Conservation (phyloP, 1,139 yeast genomes). For the Hemisphaericaspora lyxosophila region DNA sequence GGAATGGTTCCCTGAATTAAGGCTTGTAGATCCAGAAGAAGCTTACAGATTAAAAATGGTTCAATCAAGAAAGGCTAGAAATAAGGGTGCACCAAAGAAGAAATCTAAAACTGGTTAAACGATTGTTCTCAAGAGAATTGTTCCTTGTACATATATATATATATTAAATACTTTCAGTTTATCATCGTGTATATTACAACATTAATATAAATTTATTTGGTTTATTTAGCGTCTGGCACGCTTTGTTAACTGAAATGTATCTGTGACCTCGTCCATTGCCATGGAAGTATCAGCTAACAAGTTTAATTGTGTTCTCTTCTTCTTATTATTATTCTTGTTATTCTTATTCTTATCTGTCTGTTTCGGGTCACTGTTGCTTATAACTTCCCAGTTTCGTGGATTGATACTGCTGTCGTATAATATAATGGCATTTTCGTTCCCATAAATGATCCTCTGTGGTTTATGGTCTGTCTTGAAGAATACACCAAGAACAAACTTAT, state of each 20-base stretch:
- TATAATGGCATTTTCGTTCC: background rate
- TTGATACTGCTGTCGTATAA: background rate
- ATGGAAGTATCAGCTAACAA: conserved; percentile 8
- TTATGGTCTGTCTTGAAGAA: conserved; percentile 3
- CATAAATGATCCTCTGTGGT: conserved; percentile 1
- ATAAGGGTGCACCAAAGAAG: conserved; percentile 91
- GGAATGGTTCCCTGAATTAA: conserved; percentile 55
- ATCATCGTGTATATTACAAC: conserved; percentile 4
- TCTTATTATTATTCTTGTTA: too few species aligned
- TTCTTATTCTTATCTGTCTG: too few species aligned
- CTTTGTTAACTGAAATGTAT: conserved; percentile 27
- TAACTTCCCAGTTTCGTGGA: conserved; percentile 2
- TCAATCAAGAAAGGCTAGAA: conserved; percentile 75
- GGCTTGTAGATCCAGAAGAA: conserved; percentile 72
- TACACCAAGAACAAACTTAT: background rate
- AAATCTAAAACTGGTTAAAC: too few species aligned
- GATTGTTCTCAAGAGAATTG: too few species aligned
- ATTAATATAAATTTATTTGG: conserved; percentile 1
- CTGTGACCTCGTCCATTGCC: conserved; percentile 28
- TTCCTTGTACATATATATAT: conserved; percentile 13
- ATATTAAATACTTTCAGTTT: background rate
- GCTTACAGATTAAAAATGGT: conserved; percentile 66
- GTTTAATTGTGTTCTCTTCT: conserved; percentile 3
- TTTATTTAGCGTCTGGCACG: conserved; percentile 11
- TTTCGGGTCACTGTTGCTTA: too few species aligned